Percentiles rank a stretch among this genome's conserved stretches.
These are phyloP conservation scores for Capsella rubella DNA, from an alignment of 441 rosid species.

Conservation along the genomic window DNA sequence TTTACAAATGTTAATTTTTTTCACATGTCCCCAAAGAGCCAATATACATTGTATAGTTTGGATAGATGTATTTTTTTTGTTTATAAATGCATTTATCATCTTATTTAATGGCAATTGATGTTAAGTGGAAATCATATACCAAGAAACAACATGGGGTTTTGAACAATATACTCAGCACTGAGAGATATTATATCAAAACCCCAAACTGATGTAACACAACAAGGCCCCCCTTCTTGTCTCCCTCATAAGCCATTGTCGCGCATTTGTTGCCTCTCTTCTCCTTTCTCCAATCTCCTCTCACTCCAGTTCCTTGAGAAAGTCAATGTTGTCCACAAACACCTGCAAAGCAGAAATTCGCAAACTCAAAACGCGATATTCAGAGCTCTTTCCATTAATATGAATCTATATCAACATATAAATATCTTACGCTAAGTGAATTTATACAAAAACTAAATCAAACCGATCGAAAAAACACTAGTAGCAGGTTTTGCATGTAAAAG, in stretches of 20 bases:
- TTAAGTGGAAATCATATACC: no score
- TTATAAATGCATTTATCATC: no score
- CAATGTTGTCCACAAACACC: not conserved
- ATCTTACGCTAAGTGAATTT: conserved; percentile 52
- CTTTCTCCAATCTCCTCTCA: conserved; percentile 47
- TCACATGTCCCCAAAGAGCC: no score
- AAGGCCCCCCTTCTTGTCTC: conserved; percentile 7
- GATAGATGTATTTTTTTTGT: no score
- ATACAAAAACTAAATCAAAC: conserved; percentile 1
- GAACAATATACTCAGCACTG: not conserved
- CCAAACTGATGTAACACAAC: conserved; percentile 33
- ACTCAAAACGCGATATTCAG: not conserved
- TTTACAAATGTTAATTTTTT: no score
- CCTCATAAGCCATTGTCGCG: conserved; percentile 11
- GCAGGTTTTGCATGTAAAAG: no score
- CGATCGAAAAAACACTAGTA: not conserved
- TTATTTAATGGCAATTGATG: no score
- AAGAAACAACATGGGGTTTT: no score
- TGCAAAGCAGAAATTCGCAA: not conserved
- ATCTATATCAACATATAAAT: conserved; percentile 4
- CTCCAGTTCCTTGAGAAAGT: conserved; percentile 57
- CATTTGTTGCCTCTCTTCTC: conserved; percentile 18
- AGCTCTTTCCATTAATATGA: conserved; percentile 26
- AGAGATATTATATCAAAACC: conserved; percentile 13
- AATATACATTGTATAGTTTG: no score